These are phyloP conservation scores for Populus ilicifolia DNA, from an alignment of 345 rosid genomes.

Conservation along the genomic window DNA sequence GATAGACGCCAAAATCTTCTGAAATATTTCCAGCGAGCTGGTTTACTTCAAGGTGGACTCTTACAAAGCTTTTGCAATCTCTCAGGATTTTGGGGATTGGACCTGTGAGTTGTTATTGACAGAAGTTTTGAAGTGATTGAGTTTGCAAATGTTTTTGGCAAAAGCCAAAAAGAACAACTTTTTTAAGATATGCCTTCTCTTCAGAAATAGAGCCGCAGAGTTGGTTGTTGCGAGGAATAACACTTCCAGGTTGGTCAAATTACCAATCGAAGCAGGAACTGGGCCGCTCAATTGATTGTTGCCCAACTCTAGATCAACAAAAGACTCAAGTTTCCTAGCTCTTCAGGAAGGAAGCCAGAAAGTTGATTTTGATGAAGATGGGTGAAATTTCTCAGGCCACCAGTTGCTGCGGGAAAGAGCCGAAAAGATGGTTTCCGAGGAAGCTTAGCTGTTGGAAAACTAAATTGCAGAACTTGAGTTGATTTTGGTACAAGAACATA, in stretches of 20 bases:
- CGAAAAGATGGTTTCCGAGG: slow-evolving; percentile 7
- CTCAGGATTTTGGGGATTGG: slow-evolving; percentile 30
- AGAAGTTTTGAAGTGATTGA: background rate
- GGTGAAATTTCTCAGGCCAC: background rate
- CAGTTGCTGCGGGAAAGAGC: slow-evolving; percentile 8
- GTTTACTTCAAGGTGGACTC: slow-evolving; percentile 23
- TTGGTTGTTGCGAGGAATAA: background rate
- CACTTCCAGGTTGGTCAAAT: background rate
- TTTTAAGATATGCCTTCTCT: background rate
- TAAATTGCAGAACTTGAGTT: background rate
- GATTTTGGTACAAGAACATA: background rate
- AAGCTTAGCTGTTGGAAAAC: background rate
- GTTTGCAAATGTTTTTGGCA: slow-evolving; percentile 14
- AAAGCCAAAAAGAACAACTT: background rate
- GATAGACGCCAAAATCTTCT: slow-evolving; percentile 27
- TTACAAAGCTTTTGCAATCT: slow-evolving; percentile 21
- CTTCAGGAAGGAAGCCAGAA: slow-evolving; percentile 6
- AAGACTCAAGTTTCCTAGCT: slow-evolving; percentile 6
- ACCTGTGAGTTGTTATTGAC: slow-evolving; percentile 21
- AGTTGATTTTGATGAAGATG: slow-evolving; percentile 1
- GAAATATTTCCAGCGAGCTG: slow-evolving; percentile 23
- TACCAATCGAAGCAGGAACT: background rate
- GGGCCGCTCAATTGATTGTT: background rate
- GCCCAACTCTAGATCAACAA: background rate
- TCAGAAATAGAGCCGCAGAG: slow-evolving; percentile 25